phyloP scores from a whole-genome alignment of 345 rosid genomes.

The Luvunga scandens region DNA sequence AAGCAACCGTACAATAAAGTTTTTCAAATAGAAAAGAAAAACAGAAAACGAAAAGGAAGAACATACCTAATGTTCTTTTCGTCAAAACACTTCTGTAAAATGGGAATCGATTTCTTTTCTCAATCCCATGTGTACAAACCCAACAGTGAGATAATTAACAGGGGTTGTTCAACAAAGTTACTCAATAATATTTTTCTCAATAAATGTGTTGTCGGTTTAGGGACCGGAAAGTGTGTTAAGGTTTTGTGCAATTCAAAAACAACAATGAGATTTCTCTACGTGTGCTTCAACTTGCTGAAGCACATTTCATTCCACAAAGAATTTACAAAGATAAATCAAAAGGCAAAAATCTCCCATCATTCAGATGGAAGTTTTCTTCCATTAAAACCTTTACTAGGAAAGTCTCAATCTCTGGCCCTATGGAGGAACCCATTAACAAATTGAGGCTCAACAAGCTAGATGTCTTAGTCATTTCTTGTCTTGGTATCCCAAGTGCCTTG shows the following conservation, averaged over 20 bases:
- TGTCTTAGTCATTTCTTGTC: slow-evolving; percentile 28
- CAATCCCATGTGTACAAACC: neutral
- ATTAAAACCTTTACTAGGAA: neutral
- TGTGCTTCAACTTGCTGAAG: neutral
- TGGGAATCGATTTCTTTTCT: neutral
- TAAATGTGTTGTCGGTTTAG: neutral
- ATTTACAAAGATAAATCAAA: slow-evolving; percentile 1
- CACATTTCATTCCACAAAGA: slow-evolving; percentile 10
- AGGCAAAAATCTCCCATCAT: slow-evolving; percentile 7
- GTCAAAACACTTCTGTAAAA: neutral
- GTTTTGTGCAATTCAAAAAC: neutral
- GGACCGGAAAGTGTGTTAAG: neutral
- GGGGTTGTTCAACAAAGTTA: neutral
- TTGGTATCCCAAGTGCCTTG: slow-evolving; percentile 37
- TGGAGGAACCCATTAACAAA: neutral
- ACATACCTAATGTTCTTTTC: neutral
- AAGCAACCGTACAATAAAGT: neutral
- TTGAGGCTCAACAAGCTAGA: slow-evolving; percentile 9
- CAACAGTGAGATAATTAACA: neutral
- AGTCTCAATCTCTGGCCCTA: neutral
- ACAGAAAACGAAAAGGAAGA: neutral
- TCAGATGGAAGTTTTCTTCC: slow-evolving; percentile 9
- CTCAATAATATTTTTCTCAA: neutral
- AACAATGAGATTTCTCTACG: neutral
- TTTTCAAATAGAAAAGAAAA: neutral